phyloP scores from a whole-genome alignment of 805 yeast genomes.

The Candida silvatica region DNA sequence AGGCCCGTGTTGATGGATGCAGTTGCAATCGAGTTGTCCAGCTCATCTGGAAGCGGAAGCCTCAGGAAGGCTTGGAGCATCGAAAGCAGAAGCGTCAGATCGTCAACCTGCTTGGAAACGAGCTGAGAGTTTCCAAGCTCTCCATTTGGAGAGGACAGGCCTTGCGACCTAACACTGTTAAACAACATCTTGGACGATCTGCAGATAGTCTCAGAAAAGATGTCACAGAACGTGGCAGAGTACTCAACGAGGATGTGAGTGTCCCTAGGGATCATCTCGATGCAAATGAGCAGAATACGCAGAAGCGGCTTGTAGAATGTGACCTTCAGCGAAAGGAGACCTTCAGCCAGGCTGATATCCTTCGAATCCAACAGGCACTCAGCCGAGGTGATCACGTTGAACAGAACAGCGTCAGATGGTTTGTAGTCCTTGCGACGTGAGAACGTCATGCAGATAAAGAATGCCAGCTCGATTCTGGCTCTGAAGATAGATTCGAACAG shows the following conservation, averaged over 20 bases:
- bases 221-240: slow-evolving; percentile 43
- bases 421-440: slow-evolving; percentile 22
- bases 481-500: slow-evolving; percentile 42
- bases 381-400: slow-evolving; percentile 33
- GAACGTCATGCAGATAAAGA: slow-evolving; percentile 39
- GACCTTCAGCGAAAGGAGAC: slow-evolving; percentile 27
- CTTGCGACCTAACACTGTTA: slow-evolving; percentile 49
- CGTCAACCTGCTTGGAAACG: slow-evolving; percentile 49
- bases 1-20: slow-evolving; percentile 51
- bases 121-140: slow-evolving; percentile 26
- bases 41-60: slow-evolving; percentile 36
- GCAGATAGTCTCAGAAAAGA: slow-evolving; percentile 56
- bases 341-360: slow-evolving; percentile 38
- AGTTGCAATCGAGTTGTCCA: slow-evolving; percentile 42
- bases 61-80: slow-evolving; percentile 51
- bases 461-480: slow-evolving; percentile 59
- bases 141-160: slow-evolving; percentile 31
- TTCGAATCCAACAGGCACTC: slow-evolving; percentile 39
- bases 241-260: slow-evolving; percentile 35
- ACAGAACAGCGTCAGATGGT: slow-evolving; percentile 26
- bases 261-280: slow-evolving; percentile 30
- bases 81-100: slow-evolving; percentile 52
- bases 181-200: slow-evolving; percentile 56
- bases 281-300: slow-evolving; percentile 43
- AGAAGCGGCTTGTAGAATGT: slow-evolving; percentile 52